Evolutionary conservation across 768 basidiomycete species (phyloP).

Genomic region (Holtermanniella nyarrowii): DNA sequence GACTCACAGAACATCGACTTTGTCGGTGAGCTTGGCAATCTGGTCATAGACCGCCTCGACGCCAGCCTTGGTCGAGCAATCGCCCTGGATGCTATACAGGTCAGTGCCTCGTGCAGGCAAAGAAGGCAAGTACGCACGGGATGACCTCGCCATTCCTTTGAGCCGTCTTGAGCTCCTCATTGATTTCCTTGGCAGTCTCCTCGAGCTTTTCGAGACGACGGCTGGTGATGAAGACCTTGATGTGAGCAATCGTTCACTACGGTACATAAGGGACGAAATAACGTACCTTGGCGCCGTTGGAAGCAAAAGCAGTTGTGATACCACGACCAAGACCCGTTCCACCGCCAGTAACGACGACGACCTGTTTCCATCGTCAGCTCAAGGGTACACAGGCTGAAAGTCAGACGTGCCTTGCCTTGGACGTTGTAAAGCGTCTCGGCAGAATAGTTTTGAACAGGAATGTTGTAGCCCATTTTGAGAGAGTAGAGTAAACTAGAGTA

Average conservation of each 20-base stretch:
- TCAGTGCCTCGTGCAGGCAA: too few species aligned
- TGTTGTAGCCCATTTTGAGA: not conserved
- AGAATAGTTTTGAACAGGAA: not conserved
- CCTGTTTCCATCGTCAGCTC: conserved; percentile 6
- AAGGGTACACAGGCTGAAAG: not conserved
- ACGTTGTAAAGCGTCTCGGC: not conserved
- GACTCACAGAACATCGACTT: conserved; percentile 7
- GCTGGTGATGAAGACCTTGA: conserved; percentile 29
- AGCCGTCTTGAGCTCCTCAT: conserved; percentile 14
- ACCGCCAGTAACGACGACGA: conserved; percentile 36
- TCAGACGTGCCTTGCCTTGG: not conserved
- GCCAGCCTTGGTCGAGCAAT: conserved; percentile 29
- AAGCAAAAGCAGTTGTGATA: conserved; percentile 27
- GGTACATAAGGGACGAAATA: not conserved
- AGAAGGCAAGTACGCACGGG: conserved; percentile 4
- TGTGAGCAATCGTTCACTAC: not conserved
- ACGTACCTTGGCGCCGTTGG: conserved; percentile 35
- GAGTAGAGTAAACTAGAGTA: too few species aligned
- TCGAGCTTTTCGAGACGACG: conserved; percentile 27
- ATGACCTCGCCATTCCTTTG: conserved; percentile 19
- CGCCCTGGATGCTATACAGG: conserved; percentile 21
- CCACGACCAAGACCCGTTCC: conserved; percentile 37
- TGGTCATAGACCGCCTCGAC: conserved; percentile 23
- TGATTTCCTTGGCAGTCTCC: conserved; percentile 28
- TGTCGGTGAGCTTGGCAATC: conserved; percentile 16